Evolutionary conservation across 345 rosid genomes (phyloP).

Genomic region (Punica granatum): DNA sequence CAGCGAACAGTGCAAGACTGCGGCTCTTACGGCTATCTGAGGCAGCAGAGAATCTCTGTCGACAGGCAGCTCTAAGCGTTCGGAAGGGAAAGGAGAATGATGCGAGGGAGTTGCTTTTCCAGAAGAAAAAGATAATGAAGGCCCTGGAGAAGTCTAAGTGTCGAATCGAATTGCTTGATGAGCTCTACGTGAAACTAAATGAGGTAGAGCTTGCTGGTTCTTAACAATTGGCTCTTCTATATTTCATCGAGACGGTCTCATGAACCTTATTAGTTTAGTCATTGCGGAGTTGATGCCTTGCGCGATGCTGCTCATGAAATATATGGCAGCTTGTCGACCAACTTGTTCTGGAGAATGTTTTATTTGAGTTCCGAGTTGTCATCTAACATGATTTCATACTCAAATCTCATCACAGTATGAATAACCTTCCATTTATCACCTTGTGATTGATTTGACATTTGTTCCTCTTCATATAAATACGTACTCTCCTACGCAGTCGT

Average conservation of each 20-base stretch:
- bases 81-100: slow-evolving; percentile 63
- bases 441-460: not conserved
- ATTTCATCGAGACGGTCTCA: not conserved
- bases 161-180: slow-evolving; percentile 67
- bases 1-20: slow-evolving; percentile 67
- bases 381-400: too few species aligned
- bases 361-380: too few species aligned
- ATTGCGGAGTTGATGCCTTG: not conserved
- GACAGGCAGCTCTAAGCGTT: slow-evolving; percentile 61
- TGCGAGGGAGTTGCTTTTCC: slow-evolving; percentile 68
- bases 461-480: not conserved
- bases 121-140: slow-evolving; percentile 78
- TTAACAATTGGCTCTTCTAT: not conserved
- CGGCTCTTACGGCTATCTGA: slow-evolving; percentile 77
- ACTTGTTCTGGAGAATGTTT: too few species aligned
- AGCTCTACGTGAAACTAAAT: slow-evolving; percentile 61
- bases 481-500: not conserved
- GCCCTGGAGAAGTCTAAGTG: slow-evolving; percentile 70
- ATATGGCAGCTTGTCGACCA: not conserved
- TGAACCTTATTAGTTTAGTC: not conserved
- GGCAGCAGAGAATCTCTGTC: slow-evolving; percentile 77
- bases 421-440: not conserved
- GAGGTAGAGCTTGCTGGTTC: slow-evolving; percentile 35
- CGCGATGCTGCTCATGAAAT: not conserved
- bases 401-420: too few species aligned